Evolutionary conservation across 345 rosid species (phyloP), one percentile per base, ranked within the genome.

Genomic region (Populus davidiana): DNA sequence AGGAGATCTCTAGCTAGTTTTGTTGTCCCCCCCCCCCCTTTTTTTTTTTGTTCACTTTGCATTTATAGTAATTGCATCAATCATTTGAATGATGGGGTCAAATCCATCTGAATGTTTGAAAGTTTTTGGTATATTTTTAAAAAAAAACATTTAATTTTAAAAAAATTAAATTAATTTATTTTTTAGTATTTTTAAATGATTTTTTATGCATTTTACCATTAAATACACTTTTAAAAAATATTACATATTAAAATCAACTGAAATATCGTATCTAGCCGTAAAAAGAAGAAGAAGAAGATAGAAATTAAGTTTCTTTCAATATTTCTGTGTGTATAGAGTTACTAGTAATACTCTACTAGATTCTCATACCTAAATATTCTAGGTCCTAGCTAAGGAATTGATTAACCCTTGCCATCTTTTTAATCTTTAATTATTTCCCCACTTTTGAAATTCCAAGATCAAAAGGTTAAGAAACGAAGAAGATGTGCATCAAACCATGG

Each of bases 81-180:
- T 64, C 65, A 63, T 59, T 36, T n/a, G 66, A 23, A 23, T 50
- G 13, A 71, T 71, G 75, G 80, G 75, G 66, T 75, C 76, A 64
- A 71, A 47, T 76, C 52, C 35, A 33, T 3, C 5, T 4, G 35
- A 33, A 3, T 5, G 36, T 33, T 33, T 33, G 5, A 33, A 33
- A 33, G 5, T 33, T 33, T 4, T 33, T 0, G 36, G 4, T 4
- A 5, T 4, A 33, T 33, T 33, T 33, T n/a, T n/a, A 33, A 33
- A 33, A 33, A 33, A 33, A 33, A 33, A 33, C 3, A 5, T 33
- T 33, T 33, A 33, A 33, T 33, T 33, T 33, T 0, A 33, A 33
- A 33, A 33, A 33, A 1, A 31, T 31, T 31, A 31, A 31, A 33
- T 33, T 33, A 5, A 33, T 33, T 33, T 33, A 33, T 33, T 33